These are phyloP conservation scores for Trematosphaeria pertusa DNA, from an alignment of 2,329 filamentous ascomycete genomes.

Conservation along the genomic window DNA sequence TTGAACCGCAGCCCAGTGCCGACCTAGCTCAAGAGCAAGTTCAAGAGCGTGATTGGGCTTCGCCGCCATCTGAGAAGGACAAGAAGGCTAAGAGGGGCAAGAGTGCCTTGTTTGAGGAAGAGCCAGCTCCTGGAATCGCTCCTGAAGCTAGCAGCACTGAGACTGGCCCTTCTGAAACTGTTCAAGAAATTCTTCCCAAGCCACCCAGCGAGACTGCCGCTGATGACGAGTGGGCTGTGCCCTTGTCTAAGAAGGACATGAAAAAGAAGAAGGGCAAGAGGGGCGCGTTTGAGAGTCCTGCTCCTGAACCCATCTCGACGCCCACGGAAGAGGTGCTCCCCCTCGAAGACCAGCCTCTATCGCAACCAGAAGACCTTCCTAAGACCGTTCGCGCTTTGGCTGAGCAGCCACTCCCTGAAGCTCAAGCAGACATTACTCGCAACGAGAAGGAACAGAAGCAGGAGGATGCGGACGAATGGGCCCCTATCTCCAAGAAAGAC, in stretches of 20 bases:
- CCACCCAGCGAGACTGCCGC: neutral
- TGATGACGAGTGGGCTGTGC: conserved; percentile 1
- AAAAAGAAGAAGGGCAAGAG: conserved; percentile 34
- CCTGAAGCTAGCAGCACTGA: neutral
- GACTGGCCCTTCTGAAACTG: conserved; percentile 6
- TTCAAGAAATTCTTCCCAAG: conserved; percentile 1
- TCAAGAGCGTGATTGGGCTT: conserved; percentile 1
- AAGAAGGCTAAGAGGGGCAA: conserved; percentile 17
- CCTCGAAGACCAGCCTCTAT: neutral
- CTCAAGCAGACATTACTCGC: neutral
- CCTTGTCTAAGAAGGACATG: conserved; percentile 30
- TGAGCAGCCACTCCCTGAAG: neutral
- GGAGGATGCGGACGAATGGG: conserved; percentile 6
- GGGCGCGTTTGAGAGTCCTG: conserved; percentile 9
- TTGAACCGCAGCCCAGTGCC: neutral
- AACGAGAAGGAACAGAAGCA: conserved; percentile 7
- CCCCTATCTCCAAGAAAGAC: conserved; percentile 13
- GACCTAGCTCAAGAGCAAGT: conserved; percentile 2
- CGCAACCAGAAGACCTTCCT: neutral
- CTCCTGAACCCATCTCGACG: neutral
- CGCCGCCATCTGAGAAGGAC: conserved; percentile 14
- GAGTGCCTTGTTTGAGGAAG: conserved; percentile 8
- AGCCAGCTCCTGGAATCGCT: conserved; percentile 6
- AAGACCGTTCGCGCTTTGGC: neutral
- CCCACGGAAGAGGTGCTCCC: conserved; percentile 1